Percentiles rank a stretch among this genome's conserved stretches.
phyloP scores from a whole-genome alignment of 345 rosid genomes.

The Salix koriyanagi region DNA sequence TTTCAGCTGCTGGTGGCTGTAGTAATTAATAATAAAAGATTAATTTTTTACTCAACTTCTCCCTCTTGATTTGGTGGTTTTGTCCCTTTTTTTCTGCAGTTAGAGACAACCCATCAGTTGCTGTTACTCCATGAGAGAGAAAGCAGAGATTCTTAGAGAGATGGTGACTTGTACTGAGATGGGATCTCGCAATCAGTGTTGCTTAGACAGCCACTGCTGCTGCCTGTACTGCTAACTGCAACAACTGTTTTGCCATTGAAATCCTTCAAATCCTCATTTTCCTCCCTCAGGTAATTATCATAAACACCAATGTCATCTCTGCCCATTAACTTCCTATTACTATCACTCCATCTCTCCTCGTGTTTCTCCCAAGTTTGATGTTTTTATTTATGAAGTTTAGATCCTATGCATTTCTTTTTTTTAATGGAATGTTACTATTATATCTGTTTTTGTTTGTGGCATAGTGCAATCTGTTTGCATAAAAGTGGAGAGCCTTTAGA shows the following conservation, averaged over 20 bases:
- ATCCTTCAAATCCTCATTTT: neutral
- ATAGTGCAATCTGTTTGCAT: no score
- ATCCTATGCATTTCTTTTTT: neutral
- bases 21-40: neutral
- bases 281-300: no score
- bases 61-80: conserved; percentile 9
- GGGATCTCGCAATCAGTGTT: conserved; percentile 3
- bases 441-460: no score
- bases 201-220: neutral
- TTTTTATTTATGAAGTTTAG: neutral
- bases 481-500: no score
- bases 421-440: no score
- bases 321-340: no score
- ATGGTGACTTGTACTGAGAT: conserved; percentile 1
- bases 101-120: conserved; percentile 12
- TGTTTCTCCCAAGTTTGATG: no score
- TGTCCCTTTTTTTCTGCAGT: neutral
- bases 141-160: neutral
- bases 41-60: neutral
- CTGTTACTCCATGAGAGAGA: neutral
- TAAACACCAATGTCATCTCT: no score
- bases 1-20: neutral
- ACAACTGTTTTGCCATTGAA: neutral
- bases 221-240: neutral
- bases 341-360: no score